Conservation (phyloP, 75 land plant species). For the Cunninghamia lanceolata region DNA sequence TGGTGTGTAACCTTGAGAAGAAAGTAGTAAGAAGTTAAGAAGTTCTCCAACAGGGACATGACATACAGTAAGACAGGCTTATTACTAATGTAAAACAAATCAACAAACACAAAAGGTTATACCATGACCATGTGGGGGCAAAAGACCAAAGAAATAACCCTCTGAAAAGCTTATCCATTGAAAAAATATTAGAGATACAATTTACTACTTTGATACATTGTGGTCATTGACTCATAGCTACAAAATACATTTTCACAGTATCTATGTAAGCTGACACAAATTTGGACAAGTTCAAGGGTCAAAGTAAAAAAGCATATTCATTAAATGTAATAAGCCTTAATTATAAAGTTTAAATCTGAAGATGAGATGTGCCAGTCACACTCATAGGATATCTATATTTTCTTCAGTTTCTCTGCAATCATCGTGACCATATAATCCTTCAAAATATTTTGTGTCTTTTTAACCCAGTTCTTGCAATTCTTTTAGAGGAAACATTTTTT, state of each 20-base stretch:
- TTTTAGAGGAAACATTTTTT: too few relatives aligned
- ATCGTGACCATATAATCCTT: background rate
- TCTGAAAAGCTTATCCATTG: background rate
- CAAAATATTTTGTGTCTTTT: background rate
- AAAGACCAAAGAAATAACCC: background rate
- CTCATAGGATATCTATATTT: background rate
- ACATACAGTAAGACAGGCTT: background rate
- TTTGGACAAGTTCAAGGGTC: too few relatives aligned
- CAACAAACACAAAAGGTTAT: background rate
- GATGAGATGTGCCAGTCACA: background rate
- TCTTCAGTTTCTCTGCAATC: background rate
- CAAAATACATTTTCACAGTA: background rate
- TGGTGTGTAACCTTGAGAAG: constrained; percentile 10
- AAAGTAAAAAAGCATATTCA: background rate
- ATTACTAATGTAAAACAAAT: background rate
- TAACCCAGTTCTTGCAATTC: background rate
- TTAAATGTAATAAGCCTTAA: background rate
- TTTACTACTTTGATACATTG: background rate
- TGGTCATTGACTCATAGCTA: background rate
- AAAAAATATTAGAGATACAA: background rate
- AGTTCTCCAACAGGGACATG: background rate
- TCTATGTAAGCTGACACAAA: background rate
- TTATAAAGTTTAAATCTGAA: background rate
- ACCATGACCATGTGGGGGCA: background rate
- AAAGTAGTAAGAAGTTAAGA: background rate